A percentile compares a stretch with the other conserved stretches of the same genome.
phyloP scores from a whole-genome alignment of 192 early-diverging fungal species.

The Coemansia sp. region DNA sequence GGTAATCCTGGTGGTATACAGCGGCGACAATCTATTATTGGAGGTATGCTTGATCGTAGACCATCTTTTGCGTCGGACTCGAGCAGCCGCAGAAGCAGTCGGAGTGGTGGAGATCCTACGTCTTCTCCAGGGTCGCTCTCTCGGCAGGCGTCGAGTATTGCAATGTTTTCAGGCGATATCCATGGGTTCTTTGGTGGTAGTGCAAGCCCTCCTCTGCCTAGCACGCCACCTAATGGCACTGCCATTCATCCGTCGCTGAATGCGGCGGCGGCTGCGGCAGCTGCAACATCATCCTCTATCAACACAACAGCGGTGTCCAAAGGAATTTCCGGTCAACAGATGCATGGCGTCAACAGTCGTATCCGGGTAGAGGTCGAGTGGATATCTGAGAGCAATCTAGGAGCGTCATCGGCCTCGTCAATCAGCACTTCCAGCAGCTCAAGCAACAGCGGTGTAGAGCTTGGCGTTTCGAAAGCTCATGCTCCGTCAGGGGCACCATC shows the following conservation, averaged over 20 bases:
- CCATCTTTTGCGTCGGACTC: slow-evolving; percentile 25
- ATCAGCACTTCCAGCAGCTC: slow-evolving; percentile 19
- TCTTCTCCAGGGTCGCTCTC: slow-evolving; percentile 22
- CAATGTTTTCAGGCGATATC: slow-evolving; percentile 31
- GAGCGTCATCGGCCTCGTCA: slow-evolving; percentile 4
- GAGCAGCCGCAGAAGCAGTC: slow-evolving; percentile 6
- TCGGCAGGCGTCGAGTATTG: slow-evolving; percentile 37
- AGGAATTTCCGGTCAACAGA: slow-evolving; percentile 2
- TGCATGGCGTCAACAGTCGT: slow-evolving; percentile 16
- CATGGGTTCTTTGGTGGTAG: background rate
- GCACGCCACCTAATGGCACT: background rate
- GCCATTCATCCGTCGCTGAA: slow-evolving; percentile 12
- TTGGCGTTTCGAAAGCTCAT: background rate
- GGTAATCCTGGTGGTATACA: background rate
- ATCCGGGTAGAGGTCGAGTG: slow-evolving; percentile 45
- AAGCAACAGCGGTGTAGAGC: background rate
- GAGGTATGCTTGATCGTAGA: slow-evolving; percentile 9
- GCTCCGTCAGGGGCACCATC: background rate
- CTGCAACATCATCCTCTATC: slow-evolving; percentile 14
- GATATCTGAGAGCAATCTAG: slow-evolving; percentile 20
- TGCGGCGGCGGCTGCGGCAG: slow-evolving; percentile 27
- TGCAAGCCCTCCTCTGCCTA: background rate
- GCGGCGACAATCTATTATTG: slow-evolving; percentile 2
- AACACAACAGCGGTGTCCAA: slow-evolving; percentile 14
- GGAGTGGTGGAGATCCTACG: background rate